Conservation (phyloP, 805 yeast species). For the Cyberlindnera samutprakarnensis region DNA sequence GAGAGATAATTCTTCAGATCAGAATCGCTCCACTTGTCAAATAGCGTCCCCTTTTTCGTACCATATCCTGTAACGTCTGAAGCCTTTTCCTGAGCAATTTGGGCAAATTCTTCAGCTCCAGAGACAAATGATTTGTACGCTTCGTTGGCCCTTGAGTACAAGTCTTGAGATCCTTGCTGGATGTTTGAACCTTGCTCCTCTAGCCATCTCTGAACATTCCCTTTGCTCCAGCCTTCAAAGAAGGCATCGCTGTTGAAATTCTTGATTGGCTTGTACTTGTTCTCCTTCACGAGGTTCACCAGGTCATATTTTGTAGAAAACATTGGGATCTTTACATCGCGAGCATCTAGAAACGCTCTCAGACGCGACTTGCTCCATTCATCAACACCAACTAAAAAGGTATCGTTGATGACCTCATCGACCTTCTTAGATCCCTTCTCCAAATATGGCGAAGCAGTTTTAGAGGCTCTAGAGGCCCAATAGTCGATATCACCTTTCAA, state of each 20-base stretch:
- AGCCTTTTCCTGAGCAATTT: constrained; percentile 12
- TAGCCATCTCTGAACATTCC: constrained; percentile 34
- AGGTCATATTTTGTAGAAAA: constrained; percentile 34
- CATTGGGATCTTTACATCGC: constrained; percentile 32
- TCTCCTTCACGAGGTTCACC: constrained; percentile 30
- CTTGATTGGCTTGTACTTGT: constrained; percentile 29
- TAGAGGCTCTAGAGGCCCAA: constrained; percentile 26
- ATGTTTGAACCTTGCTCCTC: constrained; percentile 23
- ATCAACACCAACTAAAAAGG: constrained; percentile 38
- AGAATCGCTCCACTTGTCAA: constrained; percentile 34
- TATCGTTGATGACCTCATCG: constrained; percentile 34
- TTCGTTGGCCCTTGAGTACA: constrained; percentile 19
- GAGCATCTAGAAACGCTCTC: constrained; percentile 32
- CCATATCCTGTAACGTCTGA: constrained; percentile 6
- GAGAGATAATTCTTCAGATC: constrained; percentile 35
- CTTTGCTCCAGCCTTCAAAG: constrained; percentile 32
- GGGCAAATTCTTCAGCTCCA: constrained; percentile 9
- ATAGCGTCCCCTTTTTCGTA: constrained; percentile 13
- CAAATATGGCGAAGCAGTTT: constrained; percentile 28
- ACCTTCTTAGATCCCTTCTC: constrained; percentile 26
- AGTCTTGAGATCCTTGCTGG: constrained; percentile 13
- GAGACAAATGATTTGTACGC: constrained; percentile 14
- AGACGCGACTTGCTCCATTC: constrained; percentile 40
- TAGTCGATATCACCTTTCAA: constrained; percentile 32
- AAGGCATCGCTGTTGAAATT: constrained; percentile 23